These are phyloP conservation scores for Xylariales sp. DNA, from an alignment of 2,329 filamentous ascomycete species.

Conservation along the genomic window DNA sequence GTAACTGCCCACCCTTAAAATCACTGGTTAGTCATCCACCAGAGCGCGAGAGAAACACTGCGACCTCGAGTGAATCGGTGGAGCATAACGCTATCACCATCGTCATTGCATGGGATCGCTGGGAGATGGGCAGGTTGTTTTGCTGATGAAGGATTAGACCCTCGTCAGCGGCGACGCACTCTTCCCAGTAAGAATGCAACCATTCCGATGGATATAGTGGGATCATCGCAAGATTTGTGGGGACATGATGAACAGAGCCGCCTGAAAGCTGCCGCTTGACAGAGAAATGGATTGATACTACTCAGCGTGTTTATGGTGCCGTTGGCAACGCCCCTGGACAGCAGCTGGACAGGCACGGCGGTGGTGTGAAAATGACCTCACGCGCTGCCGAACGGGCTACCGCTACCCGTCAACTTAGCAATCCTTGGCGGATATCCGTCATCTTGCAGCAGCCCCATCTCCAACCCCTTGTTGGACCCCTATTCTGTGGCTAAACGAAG, in stretches of 20 bases:
- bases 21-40: no score
- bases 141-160: slow-evolving; percentile 9
- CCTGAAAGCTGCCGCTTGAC: not conserved
- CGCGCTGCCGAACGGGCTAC: no score
- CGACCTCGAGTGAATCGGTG: no score
- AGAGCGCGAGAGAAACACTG: no score
- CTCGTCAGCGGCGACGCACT: slow-evolving; percentile 12
- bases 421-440: no score
- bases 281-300: not conserved
- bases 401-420: no score
- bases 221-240: not conserved
- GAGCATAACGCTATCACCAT: slow-evolving; percentile 10
- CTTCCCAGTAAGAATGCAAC: no score
- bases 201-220: no score
- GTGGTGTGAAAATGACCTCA: no score
- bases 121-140: slow-evolving; percentile 14
- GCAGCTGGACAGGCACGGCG: not conserved
- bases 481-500: slow-evolving; percentile 2
- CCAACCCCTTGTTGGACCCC: slow-evolving; percentile 10
- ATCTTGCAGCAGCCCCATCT: not conserved
- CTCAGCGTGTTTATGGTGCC: not conserved
- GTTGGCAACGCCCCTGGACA: not conserved
- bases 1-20: no score
- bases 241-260: not conserved
- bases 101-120: slow-evolving; percentile 22